Conservation (phyloP, 1,139 yeast genomes). For the Candida sanyaensis region DNA sequence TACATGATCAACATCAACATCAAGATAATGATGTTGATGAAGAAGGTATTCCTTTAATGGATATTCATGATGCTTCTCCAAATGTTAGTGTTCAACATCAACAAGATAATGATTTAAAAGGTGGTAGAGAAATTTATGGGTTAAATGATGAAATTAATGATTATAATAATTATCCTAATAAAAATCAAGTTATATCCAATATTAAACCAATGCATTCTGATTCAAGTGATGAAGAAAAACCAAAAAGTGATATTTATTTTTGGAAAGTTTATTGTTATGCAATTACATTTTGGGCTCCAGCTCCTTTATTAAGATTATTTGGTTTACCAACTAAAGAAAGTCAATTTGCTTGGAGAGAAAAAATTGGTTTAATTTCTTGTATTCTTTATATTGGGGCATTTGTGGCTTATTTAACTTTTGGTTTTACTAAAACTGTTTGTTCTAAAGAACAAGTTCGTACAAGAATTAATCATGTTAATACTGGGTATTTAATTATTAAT, state of each 20-base stretch:
- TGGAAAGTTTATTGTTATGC: constrained; percentile 84
- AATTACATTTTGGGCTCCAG: constrained; percentile 92
- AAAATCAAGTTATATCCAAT: constrained; percentile 28
- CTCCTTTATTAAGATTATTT: constrained; percentile 65
- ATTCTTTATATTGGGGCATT: constrained; percentile 74
- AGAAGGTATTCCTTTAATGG: constrained; percentile 50
- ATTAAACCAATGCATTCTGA: constrained; percentile 6
- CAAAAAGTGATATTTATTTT: constrained; percentile 45
- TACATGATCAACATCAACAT: too few species aligned
- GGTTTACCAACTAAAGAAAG: constrained; percentile 81
- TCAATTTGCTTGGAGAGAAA: constrained; percentile 97
- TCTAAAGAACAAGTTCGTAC: constrained; percentile 50
- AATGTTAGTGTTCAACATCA: constrained; percentile 1
- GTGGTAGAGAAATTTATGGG: constrained; percentile 58
- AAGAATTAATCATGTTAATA: constrained; percentile 55
- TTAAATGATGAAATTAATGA: constrained; percentile 56
- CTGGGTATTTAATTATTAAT: constrained; percentile 71
- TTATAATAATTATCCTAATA: constrained; percentile 23
- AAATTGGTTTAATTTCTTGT: constrained; percentile 78
- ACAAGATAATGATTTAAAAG: constrained; percentile 17
- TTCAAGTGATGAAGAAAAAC: constrained; percentile 13
- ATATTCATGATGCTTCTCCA: constrained; percentile 24
- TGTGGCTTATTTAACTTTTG: constrained; percentile 87
- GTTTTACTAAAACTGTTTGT: constrained; percentile 88
- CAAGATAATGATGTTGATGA: constrained; percentile 14